Conservation (phyloP, 2,329 filamentous ascomycete species). For the Leptodontidium sp. region DNA sequence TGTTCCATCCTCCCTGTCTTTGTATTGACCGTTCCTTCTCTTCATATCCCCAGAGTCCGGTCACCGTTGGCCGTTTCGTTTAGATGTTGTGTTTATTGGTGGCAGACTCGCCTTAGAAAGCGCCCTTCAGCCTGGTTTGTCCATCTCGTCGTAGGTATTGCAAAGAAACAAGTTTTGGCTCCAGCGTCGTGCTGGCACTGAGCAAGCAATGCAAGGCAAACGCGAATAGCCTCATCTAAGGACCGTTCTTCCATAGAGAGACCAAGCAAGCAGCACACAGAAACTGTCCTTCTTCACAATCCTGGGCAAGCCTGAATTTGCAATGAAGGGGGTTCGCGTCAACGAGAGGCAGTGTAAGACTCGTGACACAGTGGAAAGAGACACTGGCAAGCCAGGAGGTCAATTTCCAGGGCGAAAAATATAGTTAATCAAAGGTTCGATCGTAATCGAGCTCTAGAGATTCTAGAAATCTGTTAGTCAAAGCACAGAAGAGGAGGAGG, state of each 20-base stretch:
- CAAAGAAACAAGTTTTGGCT: too few relatives aligned
- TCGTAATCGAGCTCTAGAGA: slow-evolving; percentile 84
- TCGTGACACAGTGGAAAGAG: slow-evolving; percentile 73
- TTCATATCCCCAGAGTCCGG: not conserved
- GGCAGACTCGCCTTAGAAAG: too few relatives aligned
- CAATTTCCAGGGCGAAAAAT: slow-evolving; percentile 69
- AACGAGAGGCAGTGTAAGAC: slow-evolving; percentile 78
- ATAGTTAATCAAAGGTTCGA: slow-evolving; percentile 80
- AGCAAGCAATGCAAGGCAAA: not conserved
- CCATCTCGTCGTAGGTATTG: too few relatives aligned
- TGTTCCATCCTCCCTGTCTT: not conserved
- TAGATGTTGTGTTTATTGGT: too few relatives aligned
- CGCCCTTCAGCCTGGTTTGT: too few relatives aligned
- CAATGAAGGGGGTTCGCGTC: slow-evolving; percentile 70
- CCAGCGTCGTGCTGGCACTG: too few relatives aligned
- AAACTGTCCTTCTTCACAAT: slow-evolving; percentile 62
- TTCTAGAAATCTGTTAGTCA: slow-evolving; percentile 52
- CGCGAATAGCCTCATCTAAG: not conserved
- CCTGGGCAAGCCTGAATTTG: slow-evolving; percentile 56
- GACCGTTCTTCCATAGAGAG: not conserved
- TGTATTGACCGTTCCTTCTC: not conserved
- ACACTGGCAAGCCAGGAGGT: slow-evolving; percentile 79
- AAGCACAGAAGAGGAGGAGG: not conserved
- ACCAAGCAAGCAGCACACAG: not conserved
- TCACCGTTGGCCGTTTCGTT: too few relatives aligned